Conservation (phyloP, 2,329 filamentous ascomycete species). For the Aureobasidium melanogenum region DNA sequence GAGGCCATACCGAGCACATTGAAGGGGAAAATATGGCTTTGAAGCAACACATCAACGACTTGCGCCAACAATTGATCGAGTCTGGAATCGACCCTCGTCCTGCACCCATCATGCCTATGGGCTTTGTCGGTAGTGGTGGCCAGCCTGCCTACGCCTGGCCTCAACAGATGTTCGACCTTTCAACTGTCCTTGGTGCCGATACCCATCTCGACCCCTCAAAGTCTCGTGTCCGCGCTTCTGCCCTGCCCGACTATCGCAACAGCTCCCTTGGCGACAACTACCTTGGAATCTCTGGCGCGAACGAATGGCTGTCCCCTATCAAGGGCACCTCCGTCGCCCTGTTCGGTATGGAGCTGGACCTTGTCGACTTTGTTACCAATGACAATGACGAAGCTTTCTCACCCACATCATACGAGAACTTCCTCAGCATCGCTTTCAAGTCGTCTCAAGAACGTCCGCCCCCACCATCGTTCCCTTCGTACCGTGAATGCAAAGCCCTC, state of each 20-base stretch:
- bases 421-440: conserved; percentile 57
- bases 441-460: conserved; percentile 46
- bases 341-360: conserved; percentile 70
- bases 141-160: conserved; percentile 9
- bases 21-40: conserved; percentile 64
- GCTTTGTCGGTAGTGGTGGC: neutral
- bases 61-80: conserved; percentile 57
- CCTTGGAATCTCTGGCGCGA: conserved; percentile 55
- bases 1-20: conserved; percentile 69
- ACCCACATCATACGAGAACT: conserved; percentile 60
- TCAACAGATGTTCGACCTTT: conserved; percentile 11
- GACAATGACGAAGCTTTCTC: conserved; percentile 55
- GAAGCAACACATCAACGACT: conserved; percentile 55
- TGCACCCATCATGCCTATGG: conserved; percentile 14
- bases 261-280: conserved; percentile 51
- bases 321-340: conserved; percentile 69
- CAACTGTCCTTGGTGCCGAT: conserved; percentile 11
- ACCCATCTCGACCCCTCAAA: conserved; percentile 10
- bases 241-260: conserved; percentile 39
- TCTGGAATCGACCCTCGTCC: conserved; percentile 53
- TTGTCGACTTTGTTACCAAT: conserved; percentile 59
- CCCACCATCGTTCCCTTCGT: conserved; percentile 52
- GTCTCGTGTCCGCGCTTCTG: conserved; percentile 1
- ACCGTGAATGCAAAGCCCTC: conserved; percentile 57
- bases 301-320: conserved; percentile 60